A percentile compares a stretch with the other conserved stretches of the same genome.
These are phyloP conservation scores for Vitis hybrid DNA, from an alignment of 177 flowering plant genomes.

Conservation along the genomic window DNA sequence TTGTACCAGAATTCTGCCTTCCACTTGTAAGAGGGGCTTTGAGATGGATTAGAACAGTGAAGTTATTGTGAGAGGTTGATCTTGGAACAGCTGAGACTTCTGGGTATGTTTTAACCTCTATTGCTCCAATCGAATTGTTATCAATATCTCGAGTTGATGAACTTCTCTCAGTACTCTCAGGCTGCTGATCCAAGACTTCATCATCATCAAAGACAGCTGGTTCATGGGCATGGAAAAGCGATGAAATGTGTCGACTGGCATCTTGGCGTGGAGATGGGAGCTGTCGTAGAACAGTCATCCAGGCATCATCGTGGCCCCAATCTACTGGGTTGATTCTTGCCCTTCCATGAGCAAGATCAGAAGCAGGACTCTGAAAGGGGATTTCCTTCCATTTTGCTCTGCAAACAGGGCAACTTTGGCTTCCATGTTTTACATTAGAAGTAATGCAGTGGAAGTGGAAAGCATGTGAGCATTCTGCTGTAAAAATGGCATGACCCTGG, in stretches of 20 bases:
- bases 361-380: slow-evolving; percentile 54
- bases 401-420: slow-evolving; percentile 82
- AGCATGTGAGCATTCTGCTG: slow-evolving; percentile 89
- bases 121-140: slow-evolving; percentile 18
- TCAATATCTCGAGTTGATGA: slow-evolving; percentile 13
- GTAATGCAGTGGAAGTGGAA: slow-evolving; percentile 92
- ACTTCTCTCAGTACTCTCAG: slow-evolving; percentile 16
- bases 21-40: slow-evolving; percentile 56
- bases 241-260: slow-evolving; percentile 33
- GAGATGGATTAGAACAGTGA: slow-evolving; percentile 62
- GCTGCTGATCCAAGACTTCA: slow-evolving; percentile 42
- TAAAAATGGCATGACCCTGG: slow-evolving; percentile 87
- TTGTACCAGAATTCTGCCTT: slow-evolving; percentile 18
- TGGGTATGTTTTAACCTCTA: slow-evolving; percentile 58
- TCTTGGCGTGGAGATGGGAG: slow-evolving; percentile 49
- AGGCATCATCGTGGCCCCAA: slow-evolving; percentile 56
- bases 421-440: slow-evolving; percentile 89
- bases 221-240: slow-evolving; percentile 48
- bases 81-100: slow-evolving; percentile 64
- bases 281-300: slow-evolving; percentile 47
- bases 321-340: slow-evolving; percentile 38
- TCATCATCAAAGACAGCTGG: slow-evolving; percentile 73
- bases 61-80: slow-evolving; percentile 40
- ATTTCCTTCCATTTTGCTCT: slow-evolving; percentile 93
- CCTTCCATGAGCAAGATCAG: slow-evolving; percentile 33